These are phyloP conservation scores for Lactifluus pinguis DNA, from an alignment of 768 basidiomycete genomes.

Conservation along the genomic window DNA sequence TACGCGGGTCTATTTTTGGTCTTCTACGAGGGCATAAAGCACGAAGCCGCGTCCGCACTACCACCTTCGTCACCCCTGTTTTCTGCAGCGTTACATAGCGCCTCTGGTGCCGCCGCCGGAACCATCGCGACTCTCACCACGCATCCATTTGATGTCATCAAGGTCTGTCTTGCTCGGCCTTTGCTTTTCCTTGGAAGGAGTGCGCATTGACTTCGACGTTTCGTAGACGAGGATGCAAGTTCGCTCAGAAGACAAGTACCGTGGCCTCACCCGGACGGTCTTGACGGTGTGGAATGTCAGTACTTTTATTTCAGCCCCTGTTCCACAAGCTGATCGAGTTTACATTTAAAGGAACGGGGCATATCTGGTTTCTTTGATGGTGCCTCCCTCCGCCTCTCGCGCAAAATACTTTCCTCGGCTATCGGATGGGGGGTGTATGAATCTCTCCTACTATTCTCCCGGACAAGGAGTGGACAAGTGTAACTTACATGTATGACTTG, in stretches of 20 bases:
- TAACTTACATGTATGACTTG: not conserved
- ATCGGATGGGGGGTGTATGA: slow-evolving; percentile 93
- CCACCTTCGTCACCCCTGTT: slow-evolving; percentile 35
- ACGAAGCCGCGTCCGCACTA: slow-evolving; percentile 48
- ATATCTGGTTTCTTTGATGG: slow-evolving; percentile 79
- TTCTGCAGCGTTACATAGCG: slow-evolving; percentile 46
- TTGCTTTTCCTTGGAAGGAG: slow-evolving; percentile 3
- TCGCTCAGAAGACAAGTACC: slow-evolving; percentile 66
- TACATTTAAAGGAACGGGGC: slow-evolving; percentile 60
- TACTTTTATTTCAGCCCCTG: not conserved
- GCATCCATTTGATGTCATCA: slow-evolving; percentile 91
- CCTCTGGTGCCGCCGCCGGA: slow-evolving; percentile 73
- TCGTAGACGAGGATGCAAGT: slow-evolving; percentile 86
- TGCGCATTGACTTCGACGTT: not conserved
- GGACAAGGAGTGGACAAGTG: slow-evolving; percentile 14
- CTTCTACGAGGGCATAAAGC: slow-evolving; percentile 82
- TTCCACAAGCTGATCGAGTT: not conserved
- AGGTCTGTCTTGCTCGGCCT: slow-evolving; percentile 47
- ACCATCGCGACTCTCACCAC: slow-evolving; percentile 78
- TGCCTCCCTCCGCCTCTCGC: slow-evolving; percentile 66
- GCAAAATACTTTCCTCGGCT: slow-evolving; percentile 82
- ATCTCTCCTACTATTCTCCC: slow-evolving; percentile 55
- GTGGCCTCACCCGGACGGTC: slow-evolving; percentile 57
- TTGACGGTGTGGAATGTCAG: slow-evolving; percentile 60
- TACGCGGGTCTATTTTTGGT: slow-evolving; percentile 88